Percentiles rank a stretch among this genome's conserved stretches.
These are phyloP conservation scores for Globisporangium canariense DNA, from an alignment of 352 stramenopile species.

Conservation along the genomic window DNA sequence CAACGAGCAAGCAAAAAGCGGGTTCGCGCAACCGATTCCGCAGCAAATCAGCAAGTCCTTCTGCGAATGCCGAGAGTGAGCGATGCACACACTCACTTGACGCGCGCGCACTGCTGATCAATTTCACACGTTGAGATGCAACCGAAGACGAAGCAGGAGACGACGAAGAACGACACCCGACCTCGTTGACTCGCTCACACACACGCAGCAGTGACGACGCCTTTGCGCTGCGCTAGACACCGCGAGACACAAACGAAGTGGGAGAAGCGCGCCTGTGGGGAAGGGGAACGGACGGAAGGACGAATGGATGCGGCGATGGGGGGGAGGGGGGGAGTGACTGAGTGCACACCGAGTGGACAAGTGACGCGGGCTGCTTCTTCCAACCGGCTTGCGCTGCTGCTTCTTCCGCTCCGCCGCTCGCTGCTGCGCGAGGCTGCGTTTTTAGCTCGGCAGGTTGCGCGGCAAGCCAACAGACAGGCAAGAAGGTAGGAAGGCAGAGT, in stretches of 20 bases:
- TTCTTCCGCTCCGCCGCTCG: constrained; percentile 21
- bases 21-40: neutral
- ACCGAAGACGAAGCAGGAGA: too few relatives aligned
- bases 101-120: too few relatives aligned
- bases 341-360: neutral
- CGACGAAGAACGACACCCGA: neutral
- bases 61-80: neutral
- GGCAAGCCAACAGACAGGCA: neutral
- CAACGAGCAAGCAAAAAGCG: neutral
- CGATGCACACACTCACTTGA: neutral
- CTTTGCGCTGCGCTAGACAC: neutral
- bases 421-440: constrained; percentile 29
- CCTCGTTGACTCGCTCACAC: neutral
- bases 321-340: too few relatives aligned
- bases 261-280: neutral
- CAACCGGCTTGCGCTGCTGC: constrained; percentile 21
- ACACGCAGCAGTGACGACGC: neutral
- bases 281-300: neutral
- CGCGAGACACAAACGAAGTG: neutral
- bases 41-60: neutral
- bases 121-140: too few relatives aligned
- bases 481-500: neutral
- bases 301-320: neutral
- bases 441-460: constrained; percentile 9
- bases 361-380: constrained; percentile 24